Percentiles rank a stretch among this genome's conserved stretches.
phyloP scores from a whole-genome alignment of 2,329 filamentous ascomycete species.

The Aspergillus thermomutatus region DNA sequence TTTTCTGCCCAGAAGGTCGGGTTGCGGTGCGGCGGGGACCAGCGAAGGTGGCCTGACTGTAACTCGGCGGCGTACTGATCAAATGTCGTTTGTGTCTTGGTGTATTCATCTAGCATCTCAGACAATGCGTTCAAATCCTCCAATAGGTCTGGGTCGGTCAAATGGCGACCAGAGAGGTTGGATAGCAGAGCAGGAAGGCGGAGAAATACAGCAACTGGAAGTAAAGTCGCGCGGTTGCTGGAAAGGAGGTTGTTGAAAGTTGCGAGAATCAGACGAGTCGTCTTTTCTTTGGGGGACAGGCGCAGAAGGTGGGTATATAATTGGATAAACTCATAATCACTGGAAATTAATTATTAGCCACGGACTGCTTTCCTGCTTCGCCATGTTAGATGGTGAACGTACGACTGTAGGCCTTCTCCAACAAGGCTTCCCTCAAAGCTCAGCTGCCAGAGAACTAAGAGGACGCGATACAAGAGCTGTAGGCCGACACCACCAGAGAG shows the following conservation, averaged over 20 bases:
- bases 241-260: slow-evolving; percentile 86
- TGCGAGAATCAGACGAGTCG: slow-evolving; percentile 82
- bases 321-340: slow-evolving; percentile 87
- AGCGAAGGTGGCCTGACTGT: slow-evolving; percentile 79
- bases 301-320: slow-evolving; percentile 91
- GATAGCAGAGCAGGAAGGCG: slow-evolving; percentile 66
- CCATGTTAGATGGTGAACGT: slow-evolving; percentile 8
- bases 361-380: not conserved
- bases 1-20: slow-evolving; percentile 90
- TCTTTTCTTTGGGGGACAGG: slow-evolving; percentile 96
- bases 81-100: slow-evolving; percentile 64
- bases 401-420: slow-evolving; percentile 72
- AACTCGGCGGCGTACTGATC: slow-evolving; percentile 76
- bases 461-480: slow-evolving; percentile 89
- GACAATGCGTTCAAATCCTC: slow-evolving; percentile 49
- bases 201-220: slow-evolving; percentile 82
- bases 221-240: slow-evolving; percentile 63
- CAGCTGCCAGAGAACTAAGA: slow-evolving; percentile 93
- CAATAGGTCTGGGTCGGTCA: slow-evolving; percentile 48
- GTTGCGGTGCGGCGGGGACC: slow-evolving; percentile 88
- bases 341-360: slow-evolving; percentile 33
- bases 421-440: slow-evolving; percentile 76
- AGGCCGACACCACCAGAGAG: slow-evolving; percentile 76
- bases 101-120: slow-evolving; percentile 81
- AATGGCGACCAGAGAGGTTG: slow-evolving; percentile 53